Base-by-base conservation (phyloP, 805 yeast species). In the Hemisphaericaspora nanyangensis region DNA sequence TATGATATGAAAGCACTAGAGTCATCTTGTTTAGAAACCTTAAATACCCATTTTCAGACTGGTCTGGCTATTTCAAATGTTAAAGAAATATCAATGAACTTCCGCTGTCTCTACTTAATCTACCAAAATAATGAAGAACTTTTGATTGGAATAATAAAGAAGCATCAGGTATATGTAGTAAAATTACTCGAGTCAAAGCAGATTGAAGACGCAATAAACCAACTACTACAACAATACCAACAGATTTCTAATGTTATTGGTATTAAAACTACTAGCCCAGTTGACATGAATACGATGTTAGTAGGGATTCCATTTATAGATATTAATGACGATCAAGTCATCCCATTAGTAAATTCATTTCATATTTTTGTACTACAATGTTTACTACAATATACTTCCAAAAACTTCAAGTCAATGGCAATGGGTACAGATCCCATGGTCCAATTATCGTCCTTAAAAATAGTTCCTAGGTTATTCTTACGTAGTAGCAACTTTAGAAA, bases 281-380 rank as follows among this genome's bases (percentile, higher is more conserved):
- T 13, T 15, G 17, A 18, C 40, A 22, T 15, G n/a, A 12, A 29
- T 4, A 32, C 31, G 8, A 20, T 44, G 18, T 27, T 46, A 24
- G 35, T 15, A 12, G 52, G 50, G 3, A 32, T 54, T 7, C 38
- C 44, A 6, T 44, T 27, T 45, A 22, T 29, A 3, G n/a, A 34
- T 8, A 13, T 30, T 33, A 29, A 40, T 19, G 46, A 42, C 17
- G 30, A 31, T 27, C 34, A 34, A 6, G 18, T 35, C 8, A 35
- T 30, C 26, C 54, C 24, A 44, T 51, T 17, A 44, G 19, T 45
- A 12, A 35, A 54, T 22, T 61, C 66, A 5, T 58, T 44, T 42
- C 60, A 63, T 42, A 60, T 61, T 34, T 43, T 63, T 27, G 29
- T 50, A 4, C 34, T 62, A 12, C 69, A 63, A 37, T 47, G 52